Evolutionary conservation across 257 asterid species (phyloP), one percentile per base, ranked within the genome.

Genomic region (Vinca minor): DNA sequence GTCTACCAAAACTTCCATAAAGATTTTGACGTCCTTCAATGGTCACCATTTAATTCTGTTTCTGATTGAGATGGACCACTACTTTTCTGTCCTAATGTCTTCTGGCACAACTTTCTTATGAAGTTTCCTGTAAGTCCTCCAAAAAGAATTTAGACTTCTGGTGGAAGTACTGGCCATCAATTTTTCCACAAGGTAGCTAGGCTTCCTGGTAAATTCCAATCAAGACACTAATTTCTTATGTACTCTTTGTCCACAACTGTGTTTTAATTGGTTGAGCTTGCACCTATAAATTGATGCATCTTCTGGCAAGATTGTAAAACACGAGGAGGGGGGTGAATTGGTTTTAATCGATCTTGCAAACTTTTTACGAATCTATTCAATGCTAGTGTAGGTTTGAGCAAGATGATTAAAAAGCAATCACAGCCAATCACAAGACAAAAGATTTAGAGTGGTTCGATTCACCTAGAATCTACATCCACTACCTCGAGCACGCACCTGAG

Each of bases 201-300:
- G 41, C 31, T 31, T 18, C 11, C 62, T 25, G 3, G 10, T n/a
- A 20, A 23, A 4, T 34, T 47, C 25, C 34, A 17, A 15, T 10
- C 34, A 3, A 15, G 18, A 26, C 48, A 47, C 54, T 3, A 6
- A 13, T n/a, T 4, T 4, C 20, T 5, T 52, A 25, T 4, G 4
- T 14, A 11, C 38, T 35, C 45, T 46, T 59, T 36, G 36, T 48
- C 54, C 50, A 7, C 41, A 28, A 28, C 39, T 5, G 15, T 9
- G 31, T 17, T 36, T 69, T 11, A 62, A 34, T 47, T 35, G 12
- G 61, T 26, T 23, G 32, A 20, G 32, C 42, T 25, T 26, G 23
- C 59, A 39, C 63, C 56, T 61, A 69, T 68, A 50, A 61, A 62
- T 23, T 21, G 68, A 50, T 21, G 26, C 26, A 60, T 11, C 32